phyloP scores from a whole-genome alignment of 2,329 filamentous ascomycete species.

The Falciphora oryzae region DNA sequence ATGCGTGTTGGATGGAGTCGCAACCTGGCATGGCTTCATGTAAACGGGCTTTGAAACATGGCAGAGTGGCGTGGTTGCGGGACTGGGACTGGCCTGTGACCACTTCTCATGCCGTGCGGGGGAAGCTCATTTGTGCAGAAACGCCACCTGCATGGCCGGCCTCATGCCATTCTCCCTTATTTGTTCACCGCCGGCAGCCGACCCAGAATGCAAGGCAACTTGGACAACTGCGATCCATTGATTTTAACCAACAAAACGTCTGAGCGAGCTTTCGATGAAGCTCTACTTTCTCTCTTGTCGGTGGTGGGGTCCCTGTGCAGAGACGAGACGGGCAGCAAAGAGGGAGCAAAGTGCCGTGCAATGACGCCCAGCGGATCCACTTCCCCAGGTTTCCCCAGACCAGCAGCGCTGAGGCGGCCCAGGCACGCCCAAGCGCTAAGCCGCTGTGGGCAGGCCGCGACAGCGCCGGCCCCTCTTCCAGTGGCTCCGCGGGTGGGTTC shows the following conservation, averaged over 20 bases:
- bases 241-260: neutral
- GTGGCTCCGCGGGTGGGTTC: neutral
- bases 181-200: neutral
- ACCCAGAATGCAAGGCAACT: neutral
- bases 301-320: neutral
- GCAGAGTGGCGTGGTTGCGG: neutral
- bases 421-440: neutral
- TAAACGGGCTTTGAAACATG: neutral
- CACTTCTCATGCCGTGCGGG: neutral
- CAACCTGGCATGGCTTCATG: neutral
- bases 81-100: neutral
- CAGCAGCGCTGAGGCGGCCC: neutral
- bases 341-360: neutral
- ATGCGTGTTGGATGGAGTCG: too few relatives aligned
- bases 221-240: neutral
- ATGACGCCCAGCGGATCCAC: slow-evolving; percentile 1
- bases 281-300: neutral
- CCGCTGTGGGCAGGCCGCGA: neutral
- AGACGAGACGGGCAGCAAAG: neutral
- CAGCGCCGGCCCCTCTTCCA: neutral
- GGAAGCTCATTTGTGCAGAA: neutral
- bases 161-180: neutral
- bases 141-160: neutral
- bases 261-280: neutral
- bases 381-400: slow-evolving; percentile 8